These are phyloP conservation scores for Neofusicoccum ribis DNA, from an alignment of 2,329 filamentous ascomycete genomes.

Conservation along the genomic window DNA sequence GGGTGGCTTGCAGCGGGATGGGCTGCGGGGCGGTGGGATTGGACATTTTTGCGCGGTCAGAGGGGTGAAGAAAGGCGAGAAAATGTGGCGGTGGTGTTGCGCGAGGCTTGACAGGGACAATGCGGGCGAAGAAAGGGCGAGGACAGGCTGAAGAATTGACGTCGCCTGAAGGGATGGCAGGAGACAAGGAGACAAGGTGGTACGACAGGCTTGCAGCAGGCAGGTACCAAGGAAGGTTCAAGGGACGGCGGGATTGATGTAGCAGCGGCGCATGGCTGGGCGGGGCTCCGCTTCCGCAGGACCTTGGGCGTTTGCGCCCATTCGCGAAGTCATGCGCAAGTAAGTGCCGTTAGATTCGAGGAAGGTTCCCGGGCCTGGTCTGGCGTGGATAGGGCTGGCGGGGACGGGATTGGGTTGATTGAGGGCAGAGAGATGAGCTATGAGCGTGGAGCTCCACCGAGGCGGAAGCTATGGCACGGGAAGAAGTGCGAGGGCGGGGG, in stretches of 20 bases:
- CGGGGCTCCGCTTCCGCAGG: background rate
- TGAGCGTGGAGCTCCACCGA: background rate
- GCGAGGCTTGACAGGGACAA: too few relatives aligned
- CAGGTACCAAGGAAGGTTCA: background rate
- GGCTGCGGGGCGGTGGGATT: background rate
- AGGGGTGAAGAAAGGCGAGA: background rate
- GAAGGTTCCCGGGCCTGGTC: background rate
- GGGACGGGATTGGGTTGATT: constrained; percentile 5
- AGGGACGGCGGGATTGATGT: constrained; percentile 4
- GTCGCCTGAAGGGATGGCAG: background rate
- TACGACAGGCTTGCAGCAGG: background rate
- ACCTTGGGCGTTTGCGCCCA: background rate
- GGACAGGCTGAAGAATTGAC: background rate
- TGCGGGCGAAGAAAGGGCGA: background rate
- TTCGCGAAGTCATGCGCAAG: background rate
- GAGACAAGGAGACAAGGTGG: background rate
- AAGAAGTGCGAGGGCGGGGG: constrained; percentile 16
- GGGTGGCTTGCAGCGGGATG: constrained; percentile 22
- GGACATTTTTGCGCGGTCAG: background rate
- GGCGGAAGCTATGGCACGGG: background rate
- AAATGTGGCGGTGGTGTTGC: background rate
- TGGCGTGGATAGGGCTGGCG: background rate
- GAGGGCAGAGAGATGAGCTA: background rate
- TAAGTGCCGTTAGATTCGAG: background rate
- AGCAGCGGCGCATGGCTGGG: background rate